Evolutionary conservation across 164 flowering plant genomes (phyloP).

Genomic region (Vitis cinerea): DNA sequence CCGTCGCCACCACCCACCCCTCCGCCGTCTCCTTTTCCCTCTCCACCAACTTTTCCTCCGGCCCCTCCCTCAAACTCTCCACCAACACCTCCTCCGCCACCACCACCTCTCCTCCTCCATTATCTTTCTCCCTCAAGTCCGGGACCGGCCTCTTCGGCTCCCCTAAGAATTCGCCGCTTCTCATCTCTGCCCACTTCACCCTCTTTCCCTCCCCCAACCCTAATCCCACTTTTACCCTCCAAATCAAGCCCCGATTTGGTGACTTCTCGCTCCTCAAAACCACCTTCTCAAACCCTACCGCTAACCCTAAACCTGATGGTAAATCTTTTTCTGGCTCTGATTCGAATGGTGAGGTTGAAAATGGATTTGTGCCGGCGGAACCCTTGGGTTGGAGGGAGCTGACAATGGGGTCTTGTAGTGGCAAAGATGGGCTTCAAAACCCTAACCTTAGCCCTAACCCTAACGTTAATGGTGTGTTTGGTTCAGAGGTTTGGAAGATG

Average conservation of each 20-base stretch:
- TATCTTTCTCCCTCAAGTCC: conserved; percentile 63
- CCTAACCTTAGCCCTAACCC: neutral
- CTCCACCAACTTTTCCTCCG: conserved; percentile 39
- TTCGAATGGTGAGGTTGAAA: conserved; percentile 6
- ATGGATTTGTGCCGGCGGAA: conserved; percentile 16
- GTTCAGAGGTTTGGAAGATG: conserved; percentile 21
- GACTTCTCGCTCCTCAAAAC: conserved; percentile 49
- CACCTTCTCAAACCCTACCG: conserved; percentile 26
- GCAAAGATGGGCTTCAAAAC: conserved; percentile 12
- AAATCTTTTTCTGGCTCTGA: conserved; percentile 1
- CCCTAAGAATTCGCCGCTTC: conserved; percentile 47
- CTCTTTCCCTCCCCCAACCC: conserved; percentile 20
- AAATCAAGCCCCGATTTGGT: conserved; percentile 50
- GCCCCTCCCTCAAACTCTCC: conserved; percentile 57
- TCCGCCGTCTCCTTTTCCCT: conserved; percentile 50
- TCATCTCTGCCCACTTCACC: conserved; percentile 40
- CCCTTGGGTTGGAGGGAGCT: conserved; percentile 29
- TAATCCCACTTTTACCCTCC: conserved; percentile 42
- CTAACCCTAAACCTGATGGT: conserved; percentile 1
- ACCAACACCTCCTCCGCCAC: conserved; percentile 33
- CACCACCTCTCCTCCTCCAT: conserved; percentile 24
- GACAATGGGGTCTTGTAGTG: conserved; percentile 25
- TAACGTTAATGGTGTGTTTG: conserved; percentile 27
- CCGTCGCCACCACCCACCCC: conserved; percentile 44
- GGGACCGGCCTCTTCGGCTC: conserved; percentile 62